phyloP scores from a whole-genome alignment of 805 yeast species.

The Kregervanrija fluxuum region DNA sequence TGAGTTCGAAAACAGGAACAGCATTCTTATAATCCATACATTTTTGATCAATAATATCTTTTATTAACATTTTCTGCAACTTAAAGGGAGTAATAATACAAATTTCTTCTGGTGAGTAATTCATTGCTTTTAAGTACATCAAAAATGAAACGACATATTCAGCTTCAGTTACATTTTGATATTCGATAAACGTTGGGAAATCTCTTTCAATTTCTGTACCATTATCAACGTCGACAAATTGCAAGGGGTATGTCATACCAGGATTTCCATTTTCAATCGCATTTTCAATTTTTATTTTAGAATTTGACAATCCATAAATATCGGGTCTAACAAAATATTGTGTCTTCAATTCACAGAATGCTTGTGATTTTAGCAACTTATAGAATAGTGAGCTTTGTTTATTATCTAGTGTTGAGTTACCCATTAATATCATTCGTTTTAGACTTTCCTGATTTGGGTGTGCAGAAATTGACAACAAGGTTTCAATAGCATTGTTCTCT shows the following conservation, averaged over 20 bases:
- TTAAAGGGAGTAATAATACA: slow-evolving; percentile 34
- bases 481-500: too few relatives aligned
- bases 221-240: slow-evolving; percentile 26
- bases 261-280: slow-evolving; percentile 11
- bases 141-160: slow-evolving; percentile 38
- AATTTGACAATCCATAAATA: background rate
- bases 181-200: slow-evolving; percentile 12
- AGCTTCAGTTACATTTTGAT: slow-evolving; percentile 41
- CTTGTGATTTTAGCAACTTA: background rate
- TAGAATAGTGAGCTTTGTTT: slow-evolving; percentile 2
- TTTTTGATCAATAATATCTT: slow-evolving; percentile 31
- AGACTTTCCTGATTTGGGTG: background rate
- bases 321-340: slow-evolving; percentile 5
- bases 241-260: slow-evolving; percentile 28
- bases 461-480: too few relatives aligned
- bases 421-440: slow-evolving; percentile 28
- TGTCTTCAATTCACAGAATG: background rate
- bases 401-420: slow-evolving; percentile 21
- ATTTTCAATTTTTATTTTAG: background rate
- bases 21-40: slow-evolving; percentile 13
- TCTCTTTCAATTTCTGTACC: slow-evolving; percentile 24
- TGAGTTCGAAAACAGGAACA: slow-evolving; percentile 17
- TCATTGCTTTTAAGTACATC: slow-evolving; percentile 38
- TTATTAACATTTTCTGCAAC: slow-evolving; percentile 35
- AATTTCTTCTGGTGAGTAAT: slow-evolving; percentile 33